phyloP scores from a whole-genome alignment of 106 monocot genomes.

The Posidonia australis region DNA sequence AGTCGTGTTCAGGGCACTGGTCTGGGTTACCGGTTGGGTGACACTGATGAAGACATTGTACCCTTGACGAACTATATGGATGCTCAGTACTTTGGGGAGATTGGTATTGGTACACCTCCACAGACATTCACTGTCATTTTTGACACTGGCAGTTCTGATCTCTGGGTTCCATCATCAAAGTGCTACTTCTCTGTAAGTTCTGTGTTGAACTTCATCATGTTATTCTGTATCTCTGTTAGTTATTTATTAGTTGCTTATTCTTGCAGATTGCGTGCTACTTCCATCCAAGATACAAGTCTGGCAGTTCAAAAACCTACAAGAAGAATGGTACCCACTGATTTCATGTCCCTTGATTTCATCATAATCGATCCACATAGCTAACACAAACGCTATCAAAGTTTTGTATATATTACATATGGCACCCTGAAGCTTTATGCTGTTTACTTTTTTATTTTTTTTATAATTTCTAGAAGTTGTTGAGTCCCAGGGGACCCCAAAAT shows the following conservation, averaged over 20 bases:
- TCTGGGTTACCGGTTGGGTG: slow-evolving; percentile 10
- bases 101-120: slow-evolving; percentile 59
- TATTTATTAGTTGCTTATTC: not conserved
- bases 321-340: slow-evolving; percentile 43
- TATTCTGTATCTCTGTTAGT: not conserved
- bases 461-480: too few species aligned
- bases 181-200: slow-evolving; percentile 73
- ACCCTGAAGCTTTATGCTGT: too few species aligned
- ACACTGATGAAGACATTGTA: slow-evolving; percentile 28
- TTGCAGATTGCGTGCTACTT: slow-evolving; percentile 82
- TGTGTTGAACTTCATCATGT: not conserved
- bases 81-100: slow-evolving; percentile 88
- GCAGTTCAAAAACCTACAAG: slow-evolving; percentile 51
- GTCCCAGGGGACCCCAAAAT: too few species aligned
- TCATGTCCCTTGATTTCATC: not conserved
- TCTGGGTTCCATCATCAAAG: slow-evolving; percentile 86
- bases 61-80: slow-evolving; percentile 76
- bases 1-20: slow-evolving; percentile 5
- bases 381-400: too few species aligned
- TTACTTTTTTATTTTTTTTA: too few species aligned
- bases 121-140: slow-evolving; percentile 91
- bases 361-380: too few species aligned
- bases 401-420: too few species aligned
- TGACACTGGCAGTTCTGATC: slow-evolving; percentile 79
- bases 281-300: slow-evolving; percentile 63